Conservation (phyloP, 2,329 filamentous ascomycete genomes). For the Fusarium algeriense region DNA sequence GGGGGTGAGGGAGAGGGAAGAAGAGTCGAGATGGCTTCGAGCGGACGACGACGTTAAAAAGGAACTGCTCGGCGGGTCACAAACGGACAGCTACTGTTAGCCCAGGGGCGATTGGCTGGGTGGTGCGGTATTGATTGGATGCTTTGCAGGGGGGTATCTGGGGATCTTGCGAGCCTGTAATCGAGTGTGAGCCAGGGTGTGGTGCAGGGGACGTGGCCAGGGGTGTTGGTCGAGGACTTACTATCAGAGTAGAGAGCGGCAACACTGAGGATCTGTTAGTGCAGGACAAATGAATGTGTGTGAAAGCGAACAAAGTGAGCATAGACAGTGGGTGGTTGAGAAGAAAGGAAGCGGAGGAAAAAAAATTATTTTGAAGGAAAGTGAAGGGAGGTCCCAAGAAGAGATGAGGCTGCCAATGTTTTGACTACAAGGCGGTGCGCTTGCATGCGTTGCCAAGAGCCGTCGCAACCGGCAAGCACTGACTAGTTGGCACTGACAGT, state of each 20-base stretch:
- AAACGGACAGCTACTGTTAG: constrained; percentile 39
- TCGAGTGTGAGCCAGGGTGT: constrained; percentile 33
- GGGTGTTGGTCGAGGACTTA: constrained; percentile 17
- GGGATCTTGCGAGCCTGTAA: constrained; percentile 40
- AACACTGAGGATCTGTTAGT: constrained; percentile 18
- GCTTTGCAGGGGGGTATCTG: constrained; percentile 38
- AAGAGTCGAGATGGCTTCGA: constrained; percentile 38
- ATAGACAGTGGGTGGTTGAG: constrained; percentile 5
- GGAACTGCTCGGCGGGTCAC: constrained; percentile 43
- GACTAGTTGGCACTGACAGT: constrained; percentile 8
- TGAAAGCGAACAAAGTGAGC: not conserved
- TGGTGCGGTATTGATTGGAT: constrained; percentile 42
- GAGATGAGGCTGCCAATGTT: constrained; percentile 47
- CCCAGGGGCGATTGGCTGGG: constrained; percentile 39
- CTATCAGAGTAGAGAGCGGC: constrained; percentile 18
- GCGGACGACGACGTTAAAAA: constrained; percentile 48
- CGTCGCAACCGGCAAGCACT: constrained; percentile 31
- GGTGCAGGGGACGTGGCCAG: constrained; percentile 7
- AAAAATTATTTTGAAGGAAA: constrained; percentile 24
- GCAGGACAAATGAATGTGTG: constrained; percentile 5
- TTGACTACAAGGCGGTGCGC: constrained; percentile 18
- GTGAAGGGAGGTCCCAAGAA: constrained; percentile 29
- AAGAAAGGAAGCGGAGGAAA: constrained; percentile 16
- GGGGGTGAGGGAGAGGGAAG: constrained; percentile 44
- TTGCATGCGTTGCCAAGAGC: constrained; percentile 23